These are phyloP conservation scores for Sarcodon sp. DNA, from an alignment of 768 basidiomycete genomes.

Conservation along the genomic window DNA sequence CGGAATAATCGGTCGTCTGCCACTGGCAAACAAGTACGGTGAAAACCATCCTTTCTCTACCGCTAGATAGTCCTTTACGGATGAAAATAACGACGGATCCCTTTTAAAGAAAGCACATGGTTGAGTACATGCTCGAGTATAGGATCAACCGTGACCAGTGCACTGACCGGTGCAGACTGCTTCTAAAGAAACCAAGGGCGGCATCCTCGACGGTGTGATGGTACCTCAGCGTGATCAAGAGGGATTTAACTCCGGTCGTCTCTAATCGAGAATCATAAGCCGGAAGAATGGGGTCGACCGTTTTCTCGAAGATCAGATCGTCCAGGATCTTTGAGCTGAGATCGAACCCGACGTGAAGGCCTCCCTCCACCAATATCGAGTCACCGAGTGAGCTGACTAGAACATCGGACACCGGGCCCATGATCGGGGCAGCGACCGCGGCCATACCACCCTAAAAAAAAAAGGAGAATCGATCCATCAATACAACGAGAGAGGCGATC, in stretches of 20 bases:
- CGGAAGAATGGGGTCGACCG: constrained; percentile 34
- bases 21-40: constrained; percentile 51
- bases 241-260: constrained; percentile 42
- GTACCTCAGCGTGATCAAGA: constrained; percentile 48
- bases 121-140: background rate
- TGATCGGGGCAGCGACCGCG: constrained; percentile 31
- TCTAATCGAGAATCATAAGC: constrained; percentile 38
- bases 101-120: constrained; percentile 14
- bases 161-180: constrained; percentile 41
- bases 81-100: constrained; percentile 44
- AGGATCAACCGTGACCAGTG: background rate
- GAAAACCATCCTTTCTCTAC: constrained; percentile 60
- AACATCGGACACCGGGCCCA: constrained; percentile 42
- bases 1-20: constrained; percentile 45
- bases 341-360: constrained; percentile 41
- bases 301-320: constrained; percentile 36
- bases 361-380: constrained; percentile 44
- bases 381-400: constrained; percentile 39
- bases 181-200: constrained; percentile 46
- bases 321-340: constrained; percentile 34
- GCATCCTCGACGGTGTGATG: constrained; percentile 48
- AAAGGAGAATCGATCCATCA: background rate
- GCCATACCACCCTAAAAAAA: constrained; percentile 26
- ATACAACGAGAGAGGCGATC: no score
- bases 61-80: constrained; percentile 49